phyloP scores from a whole-genome alignment of 2,329 filamentous ascomycete species.

The Aschersonia sp. region DNA sequence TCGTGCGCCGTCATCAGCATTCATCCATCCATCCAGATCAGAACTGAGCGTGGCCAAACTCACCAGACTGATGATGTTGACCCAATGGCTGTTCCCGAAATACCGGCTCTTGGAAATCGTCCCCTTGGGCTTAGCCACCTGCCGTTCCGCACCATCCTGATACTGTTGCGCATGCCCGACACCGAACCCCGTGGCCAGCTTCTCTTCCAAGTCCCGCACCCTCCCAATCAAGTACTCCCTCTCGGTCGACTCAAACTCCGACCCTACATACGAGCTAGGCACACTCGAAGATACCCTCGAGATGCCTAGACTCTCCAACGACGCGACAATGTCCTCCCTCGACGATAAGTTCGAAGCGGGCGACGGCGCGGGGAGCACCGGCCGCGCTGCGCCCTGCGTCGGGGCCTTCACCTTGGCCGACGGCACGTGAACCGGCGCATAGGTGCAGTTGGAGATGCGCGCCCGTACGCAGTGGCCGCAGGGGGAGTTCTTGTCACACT shows the following conservation, averaged over 20 bases:
- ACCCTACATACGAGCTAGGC: slow-evolving; percentile 12
- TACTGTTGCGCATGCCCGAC: slow-evolving; percentile 9
- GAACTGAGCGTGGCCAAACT: not conserved
- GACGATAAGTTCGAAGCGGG: not conserved
- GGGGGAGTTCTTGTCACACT: slow-evolving; percentile 43
- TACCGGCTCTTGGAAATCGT: slow-evolving; percentile 28
- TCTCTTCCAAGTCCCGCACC: slow-evolving; percentile 28
- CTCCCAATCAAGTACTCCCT: slow-evolving; percentile 21
- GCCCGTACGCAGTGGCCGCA: slow-evolving; percentile 46
- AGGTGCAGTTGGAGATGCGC: slow-evolving; percentile 39
- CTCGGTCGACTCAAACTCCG: slow-evolving; percentile 11
- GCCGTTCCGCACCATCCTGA: slow-evolving; percentile 1
- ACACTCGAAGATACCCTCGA: slow-evolving; percentile 9
- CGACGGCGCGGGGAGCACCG: not conserved
- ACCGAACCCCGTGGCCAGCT: slow-evolving; percentile 16
- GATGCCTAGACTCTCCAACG: not conserved
- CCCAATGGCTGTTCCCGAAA: slow-evolving; percentile 36
- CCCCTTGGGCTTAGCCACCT: slow-evolving; percentile 13
- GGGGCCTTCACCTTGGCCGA: slow-evolving; percentile 8
- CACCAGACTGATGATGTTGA: slow-evolving; percentile 25
- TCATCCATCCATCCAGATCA: not conserved
- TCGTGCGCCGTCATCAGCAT: not conserved
- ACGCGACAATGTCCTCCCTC: not conserved
- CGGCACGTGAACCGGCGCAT: slow-evolving; percentile 23
- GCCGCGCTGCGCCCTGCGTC: not conserved